Conservation (phyloP, 2,329 filamentous ascomycete genomes). For the Claviceps pazoutovae region DNA sequence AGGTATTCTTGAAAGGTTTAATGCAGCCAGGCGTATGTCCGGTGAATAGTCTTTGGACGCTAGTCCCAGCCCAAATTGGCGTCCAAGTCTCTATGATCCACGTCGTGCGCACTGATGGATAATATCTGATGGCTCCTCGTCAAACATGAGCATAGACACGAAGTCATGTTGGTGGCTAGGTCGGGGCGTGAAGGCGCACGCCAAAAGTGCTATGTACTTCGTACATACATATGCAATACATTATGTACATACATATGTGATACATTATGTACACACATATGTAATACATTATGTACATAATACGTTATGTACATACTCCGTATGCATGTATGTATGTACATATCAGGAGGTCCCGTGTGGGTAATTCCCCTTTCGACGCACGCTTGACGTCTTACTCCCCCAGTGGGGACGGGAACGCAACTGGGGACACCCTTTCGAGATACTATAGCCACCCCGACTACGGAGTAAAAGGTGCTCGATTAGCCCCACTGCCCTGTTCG, state of each 20-base stretch:
- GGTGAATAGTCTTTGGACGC: not conserved
- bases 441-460: not conserved
- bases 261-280: too few species aligned
- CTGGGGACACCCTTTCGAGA: not conserved
- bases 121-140: not conserved
- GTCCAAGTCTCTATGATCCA: not conserved
- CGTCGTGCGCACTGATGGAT: not conserved
- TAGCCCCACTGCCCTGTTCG: not conserved
- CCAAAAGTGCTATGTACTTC: not conserved
- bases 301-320: too few species aligned
- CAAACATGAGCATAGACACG: not conserved
- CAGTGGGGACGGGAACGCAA: too few species aligned
- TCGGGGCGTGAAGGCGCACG: conserved; percentile 2
- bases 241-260: too few species aligned
- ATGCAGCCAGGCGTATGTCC: not conserved
- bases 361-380: conserved; percentile 1
- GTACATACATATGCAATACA: too few species aligned
- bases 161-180: conserved; percentile 3
- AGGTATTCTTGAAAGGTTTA: not conserved
- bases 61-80: not conserved
- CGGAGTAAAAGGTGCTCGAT: not conserved
- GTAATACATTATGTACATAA: too few species aligned
- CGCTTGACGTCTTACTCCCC: not conserved
- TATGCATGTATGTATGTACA: too few species aligned
- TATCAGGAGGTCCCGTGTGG: not conserved